These are phyloP conservation scores for Stellera chamaejasme DNA, from an alignment of 345 rosid genomes.

Conservation along the genomic window DNA sequence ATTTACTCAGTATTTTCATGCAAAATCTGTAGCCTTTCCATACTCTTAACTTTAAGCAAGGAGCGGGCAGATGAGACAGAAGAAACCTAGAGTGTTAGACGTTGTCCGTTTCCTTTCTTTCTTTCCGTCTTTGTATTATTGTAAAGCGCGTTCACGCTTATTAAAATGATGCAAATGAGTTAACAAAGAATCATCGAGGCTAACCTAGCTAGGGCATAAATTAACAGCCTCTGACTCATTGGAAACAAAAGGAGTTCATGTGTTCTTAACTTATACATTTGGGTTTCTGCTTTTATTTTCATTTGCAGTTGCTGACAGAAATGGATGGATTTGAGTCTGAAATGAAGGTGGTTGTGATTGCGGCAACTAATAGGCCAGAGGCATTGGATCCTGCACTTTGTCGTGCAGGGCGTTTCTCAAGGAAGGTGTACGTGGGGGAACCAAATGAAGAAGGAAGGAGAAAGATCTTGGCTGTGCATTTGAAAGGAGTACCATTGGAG, in stretches of 20 bases:
- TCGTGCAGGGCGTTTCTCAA: slow-evolving; percentile 95
- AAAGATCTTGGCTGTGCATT: slow-evolving; percentile 78
- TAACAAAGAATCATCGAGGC: no score
- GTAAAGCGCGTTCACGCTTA: no score
- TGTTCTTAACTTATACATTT: not conserved
- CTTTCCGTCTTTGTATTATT: no score
- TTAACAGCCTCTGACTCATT: no score
- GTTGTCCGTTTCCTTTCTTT: no score
- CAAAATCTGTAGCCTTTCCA: not conserved
- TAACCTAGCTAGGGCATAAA: no score
- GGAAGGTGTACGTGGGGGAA: slow-evolving; percentile 85
- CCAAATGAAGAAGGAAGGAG: slow-evolving; percentile 91
- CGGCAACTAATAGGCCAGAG: slow-evolving; percentile 94
- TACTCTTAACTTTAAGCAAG: no score
- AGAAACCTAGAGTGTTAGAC: no score
- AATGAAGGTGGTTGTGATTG: slow-evolving; percentile 77
- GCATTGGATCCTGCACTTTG: slow-evolving; percentile 93
- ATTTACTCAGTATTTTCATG: not conserved
- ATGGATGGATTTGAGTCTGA: slow-evolving; percentile 95
- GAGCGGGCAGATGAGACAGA: no score
- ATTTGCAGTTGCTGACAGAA: slow-evolving; percentile 84
- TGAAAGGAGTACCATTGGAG: slow-evolving; percentile 80
- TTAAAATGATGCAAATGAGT: no score
- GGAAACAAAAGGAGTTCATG: no score
- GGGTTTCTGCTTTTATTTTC: slow-evolving; percentile 4